Base-by-base conservation (phyloP, 257 asterid species). In the Primulina huaijiensis region DNA sequence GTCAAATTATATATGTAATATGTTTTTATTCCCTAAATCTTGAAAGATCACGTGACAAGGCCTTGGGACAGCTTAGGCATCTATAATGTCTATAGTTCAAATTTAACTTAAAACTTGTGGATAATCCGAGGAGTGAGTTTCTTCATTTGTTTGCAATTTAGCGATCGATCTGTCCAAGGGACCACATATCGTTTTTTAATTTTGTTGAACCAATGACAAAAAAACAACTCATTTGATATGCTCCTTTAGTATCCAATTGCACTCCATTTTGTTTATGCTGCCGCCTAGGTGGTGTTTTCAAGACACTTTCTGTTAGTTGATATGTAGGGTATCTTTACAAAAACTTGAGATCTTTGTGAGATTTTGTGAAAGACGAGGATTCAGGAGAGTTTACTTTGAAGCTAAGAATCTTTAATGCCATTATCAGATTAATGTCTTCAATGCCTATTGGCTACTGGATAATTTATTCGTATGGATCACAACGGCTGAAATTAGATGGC, bases 151-250 rank as follows among this genome's bases (percentile, higher is more conserved):
- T 12, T 34, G 38, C 3, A 14, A 17, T 30, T 63, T 63, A 31
- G 33, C 19, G 17, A 63, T 63, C 31, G 27, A 63, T 8, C 43
- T 63, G 16, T 27, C 55, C 12, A n/a, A 35, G 19, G 6, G 19
- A 38, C n/a, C 4, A 43, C 50, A 67, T 67, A 29, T 52, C 14
- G 3, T 30, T 27, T 25, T 43, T 58, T 50, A 29, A 59, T 59
- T 25, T 53, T 50, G 55, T 57, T 40, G 72, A 37, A 59, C 30
- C 17, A 60, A 62, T 67, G 37, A 40, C 72, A 19, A 31, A 57
- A 21, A 58, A 66, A 63, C 43, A 63, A 14, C 12, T 9, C 40
- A 64, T 63, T 20, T 3, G 20, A 17, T 16, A 34, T 34, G 38
- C 16, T 34, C 43, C 31, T 46, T 61, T 7, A 29, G 50, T 46